Base-by-base conservation (phyloP, 1,284 basidiomycete genomes). In the Sporisorium graminicola region DNA sequence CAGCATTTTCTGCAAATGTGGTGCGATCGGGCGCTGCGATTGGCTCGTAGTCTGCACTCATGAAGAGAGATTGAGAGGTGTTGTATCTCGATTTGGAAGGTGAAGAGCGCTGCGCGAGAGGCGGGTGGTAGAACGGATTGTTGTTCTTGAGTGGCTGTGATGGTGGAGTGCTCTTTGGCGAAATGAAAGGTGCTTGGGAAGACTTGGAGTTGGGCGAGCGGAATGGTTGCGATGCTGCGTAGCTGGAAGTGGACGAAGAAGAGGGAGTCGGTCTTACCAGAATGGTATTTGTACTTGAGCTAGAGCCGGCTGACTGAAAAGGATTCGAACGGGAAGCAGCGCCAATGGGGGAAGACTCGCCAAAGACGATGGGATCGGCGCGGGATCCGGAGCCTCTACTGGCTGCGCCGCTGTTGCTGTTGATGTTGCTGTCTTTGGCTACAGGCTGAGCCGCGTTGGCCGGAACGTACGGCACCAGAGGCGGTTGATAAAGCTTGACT, bases 401-500 rank as follows among this genome's bases (percentile, higher is more conserved):
- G 0, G 50, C n/a, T 10, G 58, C 14, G 35, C 13, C 37, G 33
- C 3, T 33, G 56, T 16, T 22, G 50, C 27, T 40, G 31, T 1
- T 24, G 53, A 12, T n/a, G 54, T 20, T 37, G 31, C 35, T 37
- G 35, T 13, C 14, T 10, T 14, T 37, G 35, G n/a, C 35, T 37
- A 14, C 5, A 18, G 46, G 10, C 56, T 49, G 56, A n/a, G n/a
- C n/a, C n/a, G n/a, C n/a, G n/a, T n/a, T 59, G n/a, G 51, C 20
- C 13, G 70, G 64, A 20, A 50, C n/a, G 49, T 42, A 64, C 14
- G 70, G 70, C 10, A 50, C 27, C 10, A 76, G 55, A 24, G 61
- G 57, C 14, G 74, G 74, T 37, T 76, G 74, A 52, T 72, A 77
- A 7, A 77, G 59, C 43, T 77, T 77, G 46, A 77, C 74, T 43